Evolutionary conservation across 768 basidiomycete genomes (phyloP), one percentile per base, ranked within the genome.

Genomic region (Hysterangium stoloniferum): DNA sequence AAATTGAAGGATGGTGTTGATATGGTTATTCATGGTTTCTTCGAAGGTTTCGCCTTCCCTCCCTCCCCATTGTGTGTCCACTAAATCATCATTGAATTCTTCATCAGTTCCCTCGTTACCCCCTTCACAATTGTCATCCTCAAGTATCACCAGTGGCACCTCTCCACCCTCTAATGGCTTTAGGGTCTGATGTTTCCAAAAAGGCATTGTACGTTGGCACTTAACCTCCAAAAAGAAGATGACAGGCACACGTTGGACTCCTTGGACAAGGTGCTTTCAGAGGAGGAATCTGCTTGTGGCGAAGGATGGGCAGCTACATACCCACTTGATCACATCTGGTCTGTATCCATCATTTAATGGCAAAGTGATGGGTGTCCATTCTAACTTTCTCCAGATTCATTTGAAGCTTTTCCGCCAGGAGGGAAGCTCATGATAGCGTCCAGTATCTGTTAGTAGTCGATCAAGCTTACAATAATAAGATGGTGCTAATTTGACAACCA

Each of bases 401-500:
- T 56, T 55, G 47, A 59, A 58, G 9, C 32, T 29, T 34, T 58
- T 52, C n/a, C 58, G 46, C 58, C 58, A 58, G 6, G 52, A 52
- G 17, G 57, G 22, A 19, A 56, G 48, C 12, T 20, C 57, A 5
- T 60, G 58, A 47, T 56, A 64, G 1, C 65, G 48, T 2, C 59
- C 60, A 22, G 52, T 59, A 9, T 60, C 45, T 3, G 25, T 52
- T 8, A 62, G 48, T 6, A 62, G 32, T 11, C 20, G 22, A 28
- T 58, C 55, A 6, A 66, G 55, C 43, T 62, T 61, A 15, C 41
- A 28, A 36, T 66, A 58, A 45, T 62, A 67, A 8, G 31, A 34
- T 11, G 67, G 67, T 4, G 58, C 60, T 11, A 70, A 58, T 35
- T 68, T 68, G 8, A 31, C 31, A 13, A 67, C 52, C 0, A 67